A percentile compares a stretch with the other conserved stretches of the same genome.
Evolutionary conservation across 202 grass and related monocot species (phyloP).

Genomic region (Panicum hallii): DNA sequence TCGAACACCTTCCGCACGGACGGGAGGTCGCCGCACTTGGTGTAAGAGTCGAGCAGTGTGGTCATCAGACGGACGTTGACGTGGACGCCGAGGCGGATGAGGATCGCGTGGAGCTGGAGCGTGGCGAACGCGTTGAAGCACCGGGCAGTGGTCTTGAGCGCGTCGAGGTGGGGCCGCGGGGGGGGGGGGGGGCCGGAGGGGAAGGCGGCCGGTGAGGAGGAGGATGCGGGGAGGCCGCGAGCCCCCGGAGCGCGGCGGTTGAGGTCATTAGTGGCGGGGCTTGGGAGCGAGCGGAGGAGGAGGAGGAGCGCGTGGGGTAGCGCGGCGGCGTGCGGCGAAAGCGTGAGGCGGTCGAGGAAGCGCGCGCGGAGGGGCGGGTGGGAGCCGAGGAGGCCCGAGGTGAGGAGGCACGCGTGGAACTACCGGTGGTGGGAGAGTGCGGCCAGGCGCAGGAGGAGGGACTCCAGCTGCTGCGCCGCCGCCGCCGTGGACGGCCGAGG

Average conservation of each 20-base stretch:
- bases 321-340: slow-evolving; percentile 61
- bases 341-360: slow-evolving; percentile 73
- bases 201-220: slow-evolving; percentile 66
- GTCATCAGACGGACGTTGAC: slow-evolving; percentile 67
- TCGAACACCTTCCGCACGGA: slow-evolving; percentile 65
- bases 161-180: slow-evolving; percentile 61
- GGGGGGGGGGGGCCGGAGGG: too few relatives aligned
- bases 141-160: slow-evolving; percentile 71
- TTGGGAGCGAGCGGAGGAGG: slow-evolving; percentile 59
- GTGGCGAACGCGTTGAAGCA: slow-evolving; percentile 50
- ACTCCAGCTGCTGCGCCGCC: slow-evolving; percentile 45
- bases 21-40: slow-evolving; percentile 49
- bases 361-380: slow-evolving; percentile 53
- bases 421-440: slow-evolving; percentile 63
- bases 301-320: slow-evolving; percentile 59
- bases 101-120: slow-evolving; percentile 69
- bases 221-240: slow-evolving; percentile 70
- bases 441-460: slow-evolving; percentile 52
- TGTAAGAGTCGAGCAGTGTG: slow-evolving; percentile 69
- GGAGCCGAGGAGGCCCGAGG: slow-evolving; percentile 58
- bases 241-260: slow-evolving; percentile 71
- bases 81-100: slow-evolving; percentile 58
- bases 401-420: slow-evolving; percentile 73
- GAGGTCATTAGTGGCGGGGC: slow-evolving; percentile 70
- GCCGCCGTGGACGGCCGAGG: slow-evolving; percentile 8